Evolutionary conservation across 2,329 filamentous ascomycete genomes (phyloP).

Genomic region (Aureobasidium uvarum): DNA sequence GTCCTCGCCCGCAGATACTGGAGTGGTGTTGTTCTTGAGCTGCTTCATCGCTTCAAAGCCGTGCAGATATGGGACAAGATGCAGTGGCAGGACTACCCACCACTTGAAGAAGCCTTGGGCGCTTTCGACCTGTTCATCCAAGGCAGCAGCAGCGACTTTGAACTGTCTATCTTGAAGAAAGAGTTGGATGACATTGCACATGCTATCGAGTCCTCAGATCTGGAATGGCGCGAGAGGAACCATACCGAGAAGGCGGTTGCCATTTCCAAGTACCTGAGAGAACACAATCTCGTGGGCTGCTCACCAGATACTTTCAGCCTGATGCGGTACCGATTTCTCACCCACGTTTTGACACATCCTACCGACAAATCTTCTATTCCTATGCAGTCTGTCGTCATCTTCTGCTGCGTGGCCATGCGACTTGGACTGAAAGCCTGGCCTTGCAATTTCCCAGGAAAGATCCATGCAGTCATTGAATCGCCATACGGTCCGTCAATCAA

Average conservation of each 20-base stretch:
- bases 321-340: slow-evolving; percentile 83
- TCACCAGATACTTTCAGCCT: slow-evolving; percentile 69
- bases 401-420: slow-evolving; percentile 71
- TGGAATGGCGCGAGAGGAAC: slow-evolving; percentile 56
- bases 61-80: slow-evolving; percentile 72
- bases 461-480: slow-evolving; percentile 69
- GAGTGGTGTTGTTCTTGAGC: slow-evolving; percentile 69
- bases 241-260: slow-evolving; percentile 66
- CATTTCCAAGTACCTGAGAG: slow-evolving; percentile 67
- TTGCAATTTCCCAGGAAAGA: slow-evolving; percentile 79
- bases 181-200: slow-evolving; percentile 64
- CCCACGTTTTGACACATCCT: slow-evolving; percentile 77
- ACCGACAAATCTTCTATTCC: slow-evolving; percentile 78
- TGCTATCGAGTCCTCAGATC: slow-evolving; percentile 55
- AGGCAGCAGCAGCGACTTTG: slow-evolving; percentile 63
- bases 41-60: slow-evolving; percentile 76
- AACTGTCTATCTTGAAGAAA: slow-evolving; percentile 62
- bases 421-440: slow-evolving; percentile 74
- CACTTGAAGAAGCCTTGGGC: slow-evolving; percentile 71
- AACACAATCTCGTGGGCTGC: slow-evolving; percentile 67
- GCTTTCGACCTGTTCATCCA: slow-evolving; percentile 90
- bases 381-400: slow-evolving; percentile 83
- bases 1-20: slow-evolving; percentile 77
- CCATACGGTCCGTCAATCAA: slow-evolving; percentile 50
- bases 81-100: slow-evolving; percentile 50